Percentiles rank a stretch among this genome's conserved stretches.
phyloP scores from a whole-genome alignment of 768 basidiomycete species.

The Mycena filopes region DNA sequence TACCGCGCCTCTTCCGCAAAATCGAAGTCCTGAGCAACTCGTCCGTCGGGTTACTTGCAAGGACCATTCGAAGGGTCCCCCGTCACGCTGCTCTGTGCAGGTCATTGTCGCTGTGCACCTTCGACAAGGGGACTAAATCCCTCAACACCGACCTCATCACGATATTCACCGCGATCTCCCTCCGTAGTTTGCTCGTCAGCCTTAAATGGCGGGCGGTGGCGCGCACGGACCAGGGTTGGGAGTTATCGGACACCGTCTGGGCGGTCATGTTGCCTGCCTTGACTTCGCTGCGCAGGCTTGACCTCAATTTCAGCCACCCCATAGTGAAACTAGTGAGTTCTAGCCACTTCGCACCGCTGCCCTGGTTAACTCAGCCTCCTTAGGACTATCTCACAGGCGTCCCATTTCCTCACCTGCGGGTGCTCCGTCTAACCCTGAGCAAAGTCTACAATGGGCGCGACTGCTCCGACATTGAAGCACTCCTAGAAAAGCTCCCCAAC shows the following conservation, averaged over 20 bases:
- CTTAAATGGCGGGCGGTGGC: not conserved
- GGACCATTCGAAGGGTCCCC: not conserved
- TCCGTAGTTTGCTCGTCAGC: not conserved
- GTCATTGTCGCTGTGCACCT: not conserved
- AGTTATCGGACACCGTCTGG: not conserved
- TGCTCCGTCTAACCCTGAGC: not conserved
- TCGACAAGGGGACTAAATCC: not conserved
- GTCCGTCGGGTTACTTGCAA: not conserved
- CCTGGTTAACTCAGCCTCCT: not conserved
- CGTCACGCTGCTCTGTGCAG: not conserved
- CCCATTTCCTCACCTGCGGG: not conserved
- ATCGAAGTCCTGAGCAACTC: not conserved
- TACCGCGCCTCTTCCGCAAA: not conserved
- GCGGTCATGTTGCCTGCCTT: not conserved
- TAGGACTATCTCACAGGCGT: not conserved
- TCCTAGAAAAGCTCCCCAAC: not conserved
- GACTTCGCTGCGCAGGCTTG: not conserved
- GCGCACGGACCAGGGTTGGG: not conserved
- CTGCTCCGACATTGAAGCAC: not conserved
- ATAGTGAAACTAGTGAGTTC: not conserved
- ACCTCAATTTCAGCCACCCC: not conserved
- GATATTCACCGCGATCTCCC: not conserved
- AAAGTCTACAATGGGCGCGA: not conserved
- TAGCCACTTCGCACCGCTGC: not conserved
- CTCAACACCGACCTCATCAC: not conserved